Conservation (phyloP, 2,329 filamentous ascomycete genomes). For the Fusarium redolens region DNA sequence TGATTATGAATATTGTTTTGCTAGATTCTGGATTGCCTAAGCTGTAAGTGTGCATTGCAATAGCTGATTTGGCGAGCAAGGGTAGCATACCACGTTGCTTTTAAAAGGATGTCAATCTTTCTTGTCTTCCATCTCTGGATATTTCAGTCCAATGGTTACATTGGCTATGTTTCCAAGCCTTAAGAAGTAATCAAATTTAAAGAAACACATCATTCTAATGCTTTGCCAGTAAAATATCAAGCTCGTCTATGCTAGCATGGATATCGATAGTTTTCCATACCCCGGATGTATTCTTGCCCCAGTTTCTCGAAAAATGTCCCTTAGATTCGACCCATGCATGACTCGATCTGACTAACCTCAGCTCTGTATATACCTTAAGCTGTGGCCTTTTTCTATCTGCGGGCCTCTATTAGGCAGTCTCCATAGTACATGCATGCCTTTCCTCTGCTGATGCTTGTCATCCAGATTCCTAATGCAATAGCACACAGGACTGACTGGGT, state of each 20-base stretch:
- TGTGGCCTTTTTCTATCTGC: background rate
- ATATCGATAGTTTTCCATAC: background rate
- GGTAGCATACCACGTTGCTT: background rate
- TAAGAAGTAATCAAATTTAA: background rate
- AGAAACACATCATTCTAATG: background rate
- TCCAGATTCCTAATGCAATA: slow-evolving; percentile 9
- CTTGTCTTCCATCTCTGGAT: background rate
- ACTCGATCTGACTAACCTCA: slow-evolving; percentile 3
- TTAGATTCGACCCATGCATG: slow-evolving; percentile 1
- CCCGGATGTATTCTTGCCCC: slow-evolving; percentile 1
- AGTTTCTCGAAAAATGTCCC: background rate
- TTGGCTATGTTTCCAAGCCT: background rate
- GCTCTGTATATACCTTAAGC: slow-evolving; percentile 10
- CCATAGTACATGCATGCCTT: background rate
- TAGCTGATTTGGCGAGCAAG: background rate
- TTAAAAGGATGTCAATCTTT: background rate
- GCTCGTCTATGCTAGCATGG: background rate
- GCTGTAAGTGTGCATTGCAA: background rate
- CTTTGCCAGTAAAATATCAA: background rate
- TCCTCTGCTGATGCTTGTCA: background rate
- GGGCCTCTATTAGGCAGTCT: background rate
- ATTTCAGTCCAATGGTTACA: background rate
- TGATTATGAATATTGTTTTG: background rate
- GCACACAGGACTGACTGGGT: background rate
- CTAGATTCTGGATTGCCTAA: background rate